Base-by-base conservation (phyloP, 1,139 yeast genomes). In the Debaryomyces robertsiae region DNA sequence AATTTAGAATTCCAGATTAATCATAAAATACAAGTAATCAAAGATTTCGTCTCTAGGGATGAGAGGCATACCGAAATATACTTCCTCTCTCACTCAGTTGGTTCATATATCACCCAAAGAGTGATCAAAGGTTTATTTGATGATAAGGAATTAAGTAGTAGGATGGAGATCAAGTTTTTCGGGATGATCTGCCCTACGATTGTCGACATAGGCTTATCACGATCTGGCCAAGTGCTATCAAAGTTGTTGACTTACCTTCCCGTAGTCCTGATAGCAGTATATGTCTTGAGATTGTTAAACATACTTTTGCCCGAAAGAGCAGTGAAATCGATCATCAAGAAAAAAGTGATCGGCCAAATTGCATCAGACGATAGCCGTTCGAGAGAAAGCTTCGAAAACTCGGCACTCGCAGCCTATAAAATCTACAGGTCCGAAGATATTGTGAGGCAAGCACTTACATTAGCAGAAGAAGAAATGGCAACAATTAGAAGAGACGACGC, bases 111-210 rank as follows among this genome's bases (percentile, higher is more conserved):
- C 24, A 59, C 68, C 3, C 87, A 82, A 55, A 55, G 85, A 36
- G 65, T 79, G 0, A 65, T 75, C 1, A 52, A 57, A 30, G 44
- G 38, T 27, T 43, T 68, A 28, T 28, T 52, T 14, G 47, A 53
- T 7, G 67, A 63, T 41, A 25, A 40, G 1, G 56, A 54, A 7
- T 38, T 65, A 28, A 24, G 39, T 2, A 54, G 44, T 7, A 48
- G 48, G 31, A 49, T 61, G 35, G 36, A 46, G 3, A 48, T 73
- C 30, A 57, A 59, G 41, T 70, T 80, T 41, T 68, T 75, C n/a
- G 87, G 87, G 0, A 60, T 83, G 41, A 63, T 82, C 11, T 81
- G 84, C 32, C 90, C 90, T 1, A 81, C 90, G 0, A 67, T 83
- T 15, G 65, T 69, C 17, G 81, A 81, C 46, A 77, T 83, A 27